Percentiles rank a stretch among this genome's conserved stretches.
phyloP scores from a whole-genome alignment of 176 grass and related monocot species.

The Aegilops longissima region DNA sequence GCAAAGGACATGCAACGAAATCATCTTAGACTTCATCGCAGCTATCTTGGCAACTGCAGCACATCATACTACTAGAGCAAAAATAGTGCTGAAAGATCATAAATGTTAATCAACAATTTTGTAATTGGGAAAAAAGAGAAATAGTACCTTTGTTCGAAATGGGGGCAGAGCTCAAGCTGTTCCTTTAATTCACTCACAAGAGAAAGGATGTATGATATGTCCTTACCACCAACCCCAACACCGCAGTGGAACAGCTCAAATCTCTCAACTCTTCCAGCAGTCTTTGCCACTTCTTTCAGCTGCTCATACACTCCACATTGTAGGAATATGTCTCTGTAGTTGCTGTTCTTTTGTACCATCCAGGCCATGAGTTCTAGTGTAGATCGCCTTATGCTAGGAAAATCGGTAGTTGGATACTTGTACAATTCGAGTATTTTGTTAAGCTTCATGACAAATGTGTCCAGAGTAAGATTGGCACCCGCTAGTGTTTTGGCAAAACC shows the following conservation, averaged over 20 bases:
- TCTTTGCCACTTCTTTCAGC: constrained; percentile 20
- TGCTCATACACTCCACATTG: constrained; percentile 31
- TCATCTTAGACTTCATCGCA: background rate
- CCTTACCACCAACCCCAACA: background rate
- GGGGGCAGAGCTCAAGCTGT: constrained; percentile 10
- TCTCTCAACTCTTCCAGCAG: constrained; percentile 22
- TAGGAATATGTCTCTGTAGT: constrained; percentile 2
- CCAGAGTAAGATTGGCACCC: background rate
- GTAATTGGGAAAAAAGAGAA: background rate
- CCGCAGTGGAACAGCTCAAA: constrained; percentile 1
- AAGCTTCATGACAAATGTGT: background rate
- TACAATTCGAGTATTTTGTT: constrained; percentile 24
- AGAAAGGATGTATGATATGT: background rate
- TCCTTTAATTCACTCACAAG: background rate
- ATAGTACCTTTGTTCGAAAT: constrained; percentile 23
- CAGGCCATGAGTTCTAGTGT: constrained; percentile 32
- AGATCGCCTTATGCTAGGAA: constrained; percentile 32
- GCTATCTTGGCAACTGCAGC: too few relatives aligned
- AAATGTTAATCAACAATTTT: background rate
- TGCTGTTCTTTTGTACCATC: background rate
- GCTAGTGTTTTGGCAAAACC: background rate
- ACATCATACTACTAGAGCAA: background rate
- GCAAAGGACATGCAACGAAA: background rate
- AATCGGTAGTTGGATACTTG: constrained; percentile 14
- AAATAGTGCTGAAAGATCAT: background rate